Base-by-base conservation (phyloP, 495 filamentous ascomycete genomes). In the Clohesyomyces aquaticus region DNA sequence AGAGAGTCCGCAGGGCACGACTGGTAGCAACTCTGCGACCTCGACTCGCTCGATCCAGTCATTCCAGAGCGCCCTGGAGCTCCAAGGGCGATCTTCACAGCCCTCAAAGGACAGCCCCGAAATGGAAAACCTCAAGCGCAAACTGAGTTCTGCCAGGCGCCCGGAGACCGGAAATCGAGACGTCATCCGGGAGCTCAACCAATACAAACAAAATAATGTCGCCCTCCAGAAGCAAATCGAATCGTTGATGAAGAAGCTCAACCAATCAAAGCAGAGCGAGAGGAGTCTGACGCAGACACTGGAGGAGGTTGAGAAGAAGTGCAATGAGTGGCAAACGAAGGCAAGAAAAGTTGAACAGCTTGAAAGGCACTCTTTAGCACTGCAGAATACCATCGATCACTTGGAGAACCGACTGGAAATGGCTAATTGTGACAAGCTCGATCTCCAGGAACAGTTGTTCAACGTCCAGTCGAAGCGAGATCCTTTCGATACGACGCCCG, bases 321-420 rank as follows among this genome's bases (percentile, higher is more conserved):
- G 50, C 27, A 19, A 26, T 21, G 65, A 67, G 46, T 57, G 23
- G 46, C 58, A 67, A 48, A 52, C 35, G 29, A 68, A 68, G 61
- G 58, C 65, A 67, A 63, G 46, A 23, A 59, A 59, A 53, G 55
- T 65, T 28, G 66, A 64, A 49, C 49, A 50, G 16, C 19, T 60
- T 47, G 56, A 68, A 23, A 68, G 61, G 43, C 45, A 23, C 28
- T 38, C 47, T 1, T 43, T 46, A 29, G 60, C 61, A 26, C 32
- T 65, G 55, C 68, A 67, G 43, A 71, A 71, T 38, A 61, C 64
- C 0, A 62, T 71, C 1, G 63, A 70, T 18, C 59, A 70, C 21
- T 56, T 70, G 3, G 67, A 70, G 42, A 29, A 62, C 14, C 52
- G 67, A 47, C 26, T 70, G 46, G 53, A 66, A 26, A 43, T 66